Conservation (phyloP, 805 yeast species). For the Groenewaldozyma salmanticensis region DNA sequence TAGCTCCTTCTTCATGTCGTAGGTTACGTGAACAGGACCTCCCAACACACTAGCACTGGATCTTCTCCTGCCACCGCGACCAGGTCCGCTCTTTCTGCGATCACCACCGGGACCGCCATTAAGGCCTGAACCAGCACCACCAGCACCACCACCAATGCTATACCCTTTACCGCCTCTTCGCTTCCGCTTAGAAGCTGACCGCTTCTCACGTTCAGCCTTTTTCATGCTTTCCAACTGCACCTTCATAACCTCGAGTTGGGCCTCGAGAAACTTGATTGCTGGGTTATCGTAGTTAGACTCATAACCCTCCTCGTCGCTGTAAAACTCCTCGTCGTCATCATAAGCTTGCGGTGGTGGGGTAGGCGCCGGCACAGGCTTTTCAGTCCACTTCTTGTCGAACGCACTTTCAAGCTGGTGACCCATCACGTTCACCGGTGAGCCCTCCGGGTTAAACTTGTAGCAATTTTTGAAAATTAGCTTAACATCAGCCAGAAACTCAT, state of each 20-base stretch:
- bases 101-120: slow-evolving; percentile 6
- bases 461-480: slow-evolving; percentile 81
- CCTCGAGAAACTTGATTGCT: slow-evolving; percentile 81
- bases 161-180: slow-evolving; percentile 6
- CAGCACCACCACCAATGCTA: slow-evolving; percentile 13
- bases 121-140: slow-evolving; percentile 1
- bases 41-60: slow-evolving; percentile 15
- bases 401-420: slow-evolving; percentile 84
- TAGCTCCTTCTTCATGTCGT: slow-evolving; percentile 93
- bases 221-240: slow-evolving; percentile 75
- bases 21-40: slow-evolving; percentile 46
- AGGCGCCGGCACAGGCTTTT: slow-evolving; percentile 61
- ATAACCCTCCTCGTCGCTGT: slow-evolving; percentile 25
- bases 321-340: slow-evolving; percentile 34
- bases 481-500: slow-evolving; percentile 76
- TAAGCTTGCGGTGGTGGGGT: slow-evolving; percentile 43
- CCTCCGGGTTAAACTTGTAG: slow-evolving; percentile 88
- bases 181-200: slow-evolving; percentile 27
- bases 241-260: slow-evolving; percentile 77
- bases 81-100: slow-evolving; percentile 9
- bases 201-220: slow-evolving; percentile 27
- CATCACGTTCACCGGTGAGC: slow-evolving; percentile 93
- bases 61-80: slow-evolving; percentile 12
- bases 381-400: slow-evolving; percentile 82
- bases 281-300: slow-evolving; percentile 67